Conservation (phyloP, 345 rosid genomes). For the Punica granatum region DNA sequence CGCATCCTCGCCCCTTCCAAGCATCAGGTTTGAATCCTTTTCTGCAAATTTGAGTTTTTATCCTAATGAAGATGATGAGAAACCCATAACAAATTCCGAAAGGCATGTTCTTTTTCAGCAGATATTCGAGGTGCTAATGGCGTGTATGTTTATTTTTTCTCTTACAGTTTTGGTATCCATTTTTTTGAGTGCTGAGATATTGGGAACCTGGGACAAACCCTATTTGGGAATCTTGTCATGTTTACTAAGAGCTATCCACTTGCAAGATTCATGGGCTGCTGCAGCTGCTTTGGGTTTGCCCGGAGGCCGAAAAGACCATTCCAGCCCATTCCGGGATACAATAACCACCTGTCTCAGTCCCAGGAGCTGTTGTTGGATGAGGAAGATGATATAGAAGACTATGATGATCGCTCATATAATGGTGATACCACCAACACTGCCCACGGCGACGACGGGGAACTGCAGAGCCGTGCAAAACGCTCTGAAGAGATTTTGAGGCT, state of each 20-base stretch:
- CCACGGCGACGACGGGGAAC: conserved; percentile 46
- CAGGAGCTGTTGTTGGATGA: conserved; percentile 52
- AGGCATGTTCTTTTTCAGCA: conserved; percentile 18
- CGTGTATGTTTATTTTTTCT: neutral
- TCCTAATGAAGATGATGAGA: neutral
- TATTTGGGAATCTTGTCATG: conserved; percentile 35
- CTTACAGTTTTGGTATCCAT: conserved; percentile 3
- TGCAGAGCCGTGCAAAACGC: conserved; percentile 34
- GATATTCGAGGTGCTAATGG: conserved; percentile 16
- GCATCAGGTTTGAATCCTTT: neutral
- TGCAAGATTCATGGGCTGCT: conserved; percentile 74
- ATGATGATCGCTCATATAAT: conserved; percentile 39
- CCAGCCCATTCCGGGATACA: conserved; percentile 26
- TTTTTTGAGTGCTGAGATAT: conserved; percentile 10
- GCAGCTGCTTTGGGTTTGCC: conserved; percentile 77
- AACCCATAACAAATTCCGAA: neutral
- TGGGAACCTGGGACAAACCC: neutral
- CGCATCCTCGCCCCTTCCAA: conserved; percentile 12
- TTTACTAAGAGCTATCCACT: conserved; percentile 43
- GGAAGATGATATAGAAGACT: conserved; percentile 53
- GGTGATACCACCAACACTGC: conserved; percentile 47
- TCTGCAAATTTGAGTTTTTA: neutral
- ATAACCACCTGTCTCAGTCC: conserved; percentile 41
- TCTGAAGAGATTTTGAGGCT: conserved; percentile 74
- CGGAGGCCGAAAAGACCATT: conserved; percentile 17